Base-by-base conservation (phyloP, 257 asterid species). In the Nicotiana undulata region DNA sequence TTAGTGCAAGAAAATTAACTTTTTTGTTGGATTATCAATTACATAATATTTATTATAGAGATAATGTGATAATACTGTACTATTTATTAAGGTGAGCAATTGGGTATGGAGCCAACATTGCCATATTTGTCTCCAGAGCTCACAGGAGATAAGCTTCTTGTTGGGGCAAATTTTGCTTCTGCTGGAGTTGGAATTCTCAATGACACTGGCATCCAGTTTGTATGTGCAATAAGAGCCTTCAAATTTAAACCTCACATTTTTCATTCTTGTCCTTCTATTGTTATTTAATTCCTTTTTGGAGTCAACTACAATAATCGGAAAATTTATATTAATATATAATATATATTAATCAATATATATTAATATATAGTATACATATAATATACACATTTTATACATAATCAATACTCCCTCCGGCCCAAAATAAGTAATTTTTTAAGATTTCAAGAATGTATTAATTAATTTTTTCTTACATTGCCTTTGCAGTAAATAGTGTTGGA, bases 201-300 rank as follows among this genome's bases (percentile, higher is more conserved):
- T 65, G 98, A 95, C 86, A 95, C 98, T 5, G 98, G 98, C 79
- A 51, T 93, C 77, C 98, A 94, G 75, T 94, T 95, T 87, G 98
- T 93, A 88, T 63, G 97, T 81, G 1, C 7, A 61, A 37, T n/a
- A 37, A 63, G 15, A 64, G n/a, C 1, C 68, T 26, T 4, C 13
- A 59, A 12, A 63, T 63, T 12, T 12, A 22, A 67, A 1, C 29
- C 8, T 9, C 29, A 66, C 5, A n/a, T 64, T 75, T 46, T 68
- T 79, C 60, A 34, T 63, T 49, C 22, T 17, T 26, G 4, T 67
- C 63, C 34, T 32, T 26, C 26, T 15, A 40, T 9, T 75, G 4
- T 37, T 5, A 40, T 29, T 32, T 56, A 12, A 37, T 28, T 67
- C 55, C 22, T 8, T 65, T 32, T 68, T 68, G 34, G 20, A 37